Conservation (phyloP, 2,329 filamentous ascomycete genomes). For the Alternaria ventricosa region DNA sequence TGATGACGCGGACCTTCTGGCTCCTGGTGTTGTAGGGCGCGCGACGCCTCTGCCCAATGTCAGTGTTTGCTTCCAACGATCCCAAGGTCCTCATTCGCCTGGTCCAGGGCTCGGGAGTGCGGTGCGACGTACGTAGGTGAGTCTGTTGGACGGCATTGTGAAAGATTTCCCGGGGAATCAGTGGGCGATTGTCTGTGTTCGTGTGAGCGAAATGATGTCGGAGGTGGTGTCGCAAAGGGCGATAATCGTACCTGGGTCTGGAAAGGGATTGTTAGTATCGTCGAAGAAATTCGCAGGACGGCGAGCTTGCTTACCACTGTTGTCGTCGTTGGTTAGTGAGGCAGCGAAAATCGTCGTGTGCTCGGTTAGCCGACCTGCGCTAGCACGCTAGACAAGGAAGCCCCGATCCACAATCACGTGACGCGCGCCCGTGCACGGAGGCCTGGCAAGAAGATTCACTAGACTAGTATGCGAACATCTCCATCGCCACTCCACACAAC, state of each 20-base stretch:
- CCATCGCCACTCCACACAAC: conserved; percentile 39
- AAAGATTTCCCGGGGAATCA: conserved; percentile 48
- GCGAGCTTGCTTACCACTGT: conserved; percentile 40
- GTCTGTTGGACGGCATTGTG: conserved; percentile 62
- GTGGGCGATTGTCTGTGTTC: conserved; percentile 36
- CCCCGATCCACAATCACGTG: not conserved
- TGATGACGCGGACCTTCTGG: conserved; percentile 82
- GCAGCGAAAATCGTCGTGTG: conserved; percentile 13
- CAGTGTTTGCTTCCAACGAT: conserved; percentile 24
- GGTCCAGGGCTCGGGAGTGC: conserved; percentile 12
- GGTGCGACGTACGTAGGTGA: conserved; percentile 61
- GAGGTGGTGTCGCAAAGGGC: conserved; percentile 2
- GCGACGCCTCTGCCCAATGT: conserved; percentile 59
- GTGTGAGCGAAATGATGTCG: conserved; percentile 33
- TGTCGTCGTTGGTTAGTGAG: conserved; percentile 36
- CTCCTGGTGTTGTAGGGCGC: conserved; percentile 92
- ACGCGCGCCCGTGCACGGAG: not conserved
- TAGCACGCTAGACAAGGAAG: conserved; percentile 15
- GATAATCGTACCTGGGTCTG: conserved; percentile 37
- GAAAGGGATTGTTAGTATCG: conserved; percentile 12
- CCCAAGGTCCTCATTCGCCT: conserved; percentile 14
- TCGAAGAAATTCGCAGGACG: conserved; percentile 14
- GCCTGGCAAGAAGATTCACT: conserved; percentile 3
- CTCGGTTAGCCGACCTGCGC: conserved; percentile 16
- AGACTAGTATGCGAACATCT: conserved; percentile 3